Conservation (phyloP, 2,329 filamentous ascomycete genomes). For the Diaporthe amygdali region DNA sequence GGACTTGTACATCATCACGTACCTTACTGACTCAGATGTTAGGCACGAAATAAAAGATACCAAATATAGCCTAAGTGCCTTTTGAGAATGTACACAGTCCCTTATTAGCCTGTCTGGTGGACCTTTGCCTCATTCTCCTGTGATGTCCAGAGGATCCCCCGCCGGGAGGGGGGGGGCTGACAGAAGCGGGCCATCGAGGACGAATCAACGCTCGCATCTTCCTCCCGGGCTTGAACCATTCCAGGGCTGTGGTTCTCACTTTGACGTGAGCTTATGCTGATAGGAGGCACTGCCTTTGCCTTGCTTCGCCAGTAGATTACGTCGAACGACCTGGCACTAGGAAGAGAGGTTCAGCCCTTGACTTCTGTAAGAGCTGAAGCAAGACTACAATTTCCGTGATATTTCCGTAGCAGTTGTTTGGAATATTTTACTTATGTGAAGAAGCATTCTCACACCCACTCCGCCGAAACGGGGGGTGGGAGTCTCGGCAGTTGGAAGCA, state of each 20-base stretch:
- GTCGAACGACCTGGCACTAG: not conserved
- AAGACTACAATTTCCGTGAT: not conserved
- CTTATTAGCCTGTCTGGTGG: not conserved
- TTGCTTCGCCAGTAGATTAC: not conserved
- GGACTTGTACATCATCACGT: not conserved
- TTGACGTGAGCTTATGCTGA: not conserved
- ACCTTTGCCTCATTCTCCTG: not conserved
- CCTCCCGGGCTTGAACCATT: not conserved
- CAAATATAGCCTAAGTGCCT: not conserved
- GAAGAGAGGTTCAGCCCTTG: not conserved
- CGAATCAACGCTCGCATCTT: not conserved
- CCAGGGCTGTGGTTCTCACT: not conserved
- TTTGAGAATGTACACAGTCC: not conserved
- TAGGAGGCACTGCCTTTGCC: not conserved
- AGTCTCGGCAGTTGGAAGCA: constrained; percentile 16
- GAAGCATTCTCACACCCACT: not conserved
- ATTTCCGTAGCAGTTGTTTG: not conserved
- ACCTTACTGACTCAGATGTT: not conserved
- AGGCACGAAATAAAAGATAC: not conserved
- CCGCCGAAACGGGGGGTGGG: not conserved
- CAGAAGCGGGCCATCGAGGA: not conserved
- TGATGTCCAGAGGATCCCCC: not conserved
- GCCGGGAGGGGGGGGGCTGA: too few relatives aligned
- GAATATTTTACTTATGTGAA: not conserved
- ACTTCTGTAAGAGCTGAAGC: not conserved